Base-by-base conservation (phyloP, 257 asterid genomes). In the Nicotiana tomentosiformis region DNA sequence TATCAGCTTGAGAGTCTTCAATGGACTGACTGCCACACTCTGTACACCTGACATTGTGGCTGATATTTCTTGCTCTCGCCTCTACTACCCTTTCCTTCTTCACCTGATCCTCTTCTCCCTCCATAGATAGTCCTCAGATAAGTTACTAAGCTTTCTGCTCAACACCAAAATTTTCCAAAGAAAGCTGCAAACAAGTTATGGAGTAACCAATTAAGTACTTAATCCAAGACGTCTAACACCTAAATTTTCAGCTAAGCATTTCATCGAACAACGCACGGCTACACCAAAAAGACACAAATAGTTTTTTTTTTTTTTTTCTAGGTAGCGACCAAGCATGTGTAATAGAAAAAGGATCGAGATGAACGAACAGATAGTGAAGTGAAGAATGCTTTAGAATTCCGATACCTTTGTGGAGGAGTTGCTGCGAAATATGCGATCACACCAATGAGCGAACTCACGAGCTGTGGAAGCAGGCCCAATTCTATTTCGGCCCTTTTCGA, bases 21-120 rank as follows among this genome's bases (percentile, higher is more conserved):
- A 96, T 96, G 62, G 99, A 96, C 87, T 94, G 99, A 84, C 98
- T 94, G 65, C 99, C 98, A 85, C 98, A 96, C 78, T 93, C 98
- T 26, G 97, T 94, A 86, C 99, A 96, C 90, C 98, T 90, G 43
- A 96, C 99, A 43, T 93, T 94, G 86, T 96, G 99, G 89, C 97
- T 94, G 86, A 96, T 94, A 78, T 90, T 94, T 87, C 93, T 92
- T 15, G 98, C 97, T 77, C 99, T 90, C 26, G 98, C 97, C 86
- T 96, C 97, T 60, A 94, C 92, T 82, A 92, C 66, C 23, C 98
- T 89, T 84, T 90, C 93, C 51, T 85, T 80, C 88, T 74, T 92
- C 82, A 92, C 91, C 35, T 35, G 85, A 29, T 92, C 97, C 80
- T 88, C 94, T 56, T 64, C 85, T 66, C 78, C 85, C 86, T 86